Evolutionary conservation across 257 asterid species (phyloP).

Genomic region (Cynanchum wilfordii): DNA sequence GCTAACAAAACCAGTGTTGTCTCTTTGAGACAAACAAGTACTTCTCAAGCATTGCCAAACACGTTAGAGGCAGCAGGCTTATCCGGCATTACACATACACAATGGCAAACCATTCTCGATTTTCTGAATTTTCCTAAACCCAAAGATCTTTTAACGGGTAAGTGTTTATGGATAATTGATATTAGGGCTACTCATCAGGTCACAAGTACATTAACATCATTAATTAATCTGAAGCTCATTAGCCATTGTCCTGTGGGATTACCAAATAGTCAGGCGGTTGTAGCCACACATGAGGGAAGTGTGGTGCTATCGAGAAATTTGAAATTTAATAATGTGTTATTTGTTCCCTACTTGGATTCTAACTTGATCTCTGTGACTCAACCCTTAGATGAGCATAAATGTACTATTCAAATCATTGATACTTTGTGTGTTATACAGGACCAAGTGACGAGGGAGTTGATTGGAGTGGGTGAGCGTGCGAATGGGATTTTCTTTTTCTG

Average conservation of each 20-base stretch:
- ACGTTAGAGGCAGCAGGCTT: not conserved
- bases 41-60: not conserved
- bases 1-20: not conserved
- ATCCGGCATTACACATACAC: not conserved
- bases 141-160: not conserved
- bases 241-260: no score
- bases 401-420: not conserved
- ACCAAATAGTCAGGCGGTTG: no score
- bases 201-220: not conserved
- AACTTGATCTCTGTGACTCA: not conserved
- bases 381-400: not conserved
- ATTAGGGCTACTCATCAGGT: not conserved
- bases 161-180: not conserved
- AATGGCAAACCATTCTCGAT: not conserved
- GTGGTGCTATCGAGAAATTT: not conserved
- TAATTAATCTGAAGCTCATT: no score
- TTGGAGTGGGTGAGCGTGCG: not conserved
- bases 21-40: not conserved
- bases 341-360: not conserved
- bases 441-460: not conserved
- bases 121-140: not conserved
- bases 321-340: not conserved
- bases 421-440: not conserved
- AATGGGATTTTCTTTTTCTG: not conserved
- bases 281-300: no score